These are phyloP conservation scores for Pelargonium fulgidum DNA, from an alignment of 441 rosid species.

Conservation along the genomic window DNA sequence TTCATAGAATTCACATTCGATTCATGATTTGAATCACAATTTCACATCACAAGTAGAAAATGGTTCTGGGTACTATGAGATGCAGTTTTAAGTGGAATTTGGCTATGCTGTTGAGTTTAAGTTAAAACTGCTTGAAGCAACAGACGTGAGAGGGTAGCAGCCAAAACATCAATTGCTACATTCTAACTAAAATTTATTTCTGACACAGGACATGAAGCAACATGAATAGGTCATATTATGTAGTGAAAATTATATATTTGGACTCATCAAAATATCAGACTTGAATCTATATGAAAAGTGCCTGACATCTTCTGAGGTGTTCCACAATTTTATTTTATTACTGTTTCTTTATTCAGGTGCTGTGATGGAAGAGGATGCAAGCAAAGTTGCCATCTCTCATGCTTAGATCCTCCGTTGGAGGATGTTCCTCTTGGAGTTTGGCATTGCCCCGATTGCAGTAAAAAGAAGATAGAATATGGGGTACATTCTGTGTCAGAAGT, in stretches of 20 bases:
- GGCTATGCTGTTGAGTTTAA: no score
- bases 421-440: conserved; percentile 41
- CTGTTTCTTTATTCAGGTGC: conserved; percentile 31
- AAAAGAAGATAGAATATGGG: conserved; percentile 38
- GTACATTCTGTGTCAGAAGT: conserved; percentile 39
- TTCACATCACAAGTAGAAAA: no score
- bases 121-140: no score
- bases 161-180: no score
- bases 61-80: no score
- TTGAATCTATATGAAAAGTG: neutral
- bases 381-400: conserved; percentile 43
- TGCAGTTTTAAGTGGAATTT: no score
- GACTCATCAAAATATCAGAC: conserved; percentile 1
- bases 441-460: conserved; percentile 38
- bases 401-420: conserved; percentile 40
- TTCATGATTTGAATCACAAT: no score
- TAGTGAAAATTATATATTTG: neutral
- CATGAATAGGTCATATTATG: neutral
- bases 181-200: no score
- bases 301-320: neutral
- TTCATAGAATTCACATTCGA: no score
- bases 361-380: conserved; percentile 54
- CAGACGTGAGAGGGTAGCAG: no score
- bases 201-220: neutral
- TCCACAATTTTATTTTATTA: neutral